Base-by-base conservation (phyloP, 805 yeast species). In the Tetrapisispora nanseiensis region DNA sequence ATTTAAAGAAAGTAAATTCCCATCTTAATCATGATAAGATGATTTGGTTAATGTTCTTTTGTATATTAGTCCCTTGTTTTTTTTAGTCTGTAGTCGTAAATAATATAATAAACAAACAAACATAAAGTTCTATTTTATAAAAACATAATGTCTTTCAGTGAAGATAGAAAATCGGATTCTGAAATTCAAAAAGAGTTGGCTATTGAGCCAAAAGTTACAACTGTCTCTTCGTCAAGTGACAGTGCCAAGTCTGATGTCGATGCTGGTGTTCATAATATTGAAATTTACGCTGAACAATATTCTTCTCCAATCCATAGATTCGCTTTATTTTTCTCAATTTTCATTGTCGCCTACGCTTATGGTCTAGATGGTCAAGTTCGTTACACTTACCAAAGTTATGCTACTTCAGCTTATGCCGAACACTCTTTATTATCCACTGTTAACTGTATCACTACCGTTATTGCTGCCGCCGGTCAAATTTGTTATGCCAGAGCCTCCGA, bases 391-490 rank as follows among this genome's bases (percentile, higher is more conserved):
- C 70, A 69, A 47, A 45, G 68, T 1, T 68, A 67, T 45, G 81
- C 80, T 11, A 74, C 80, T 22, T 61, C 67, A n/a, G 67, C 76
- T 11, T 76, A 71, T 59, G 29, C 65, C 6, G 52, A 61, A 26
- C 80, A 75, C 51, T 70, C 81, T 6, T 57, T 74, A 43, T 51
- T 69, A 34, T 61, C 80, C 2, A 72, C 80, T 1, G 72, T 76
- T 29, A 66, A 68, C 40, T 76, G 74, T 45, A 71, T 76, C 47
- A 66, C 67, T 42, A 62, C 73, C n/a, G 78, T 76, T 33, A 69
- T 74, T 39, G 79, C 75, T 20, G 80, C 81, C 28, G 80, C 75
- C 8, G 70, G 78, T 22, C 79, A 76, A 54, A 70, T 76, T 12
- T 65, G 74, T 16, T 74, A 68, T 47, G 81, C 82, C 18, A 59